phyloP scores from a whole-genome alignment of 1,139 yeast genomes.

The Taphrina betulina region DNA sequence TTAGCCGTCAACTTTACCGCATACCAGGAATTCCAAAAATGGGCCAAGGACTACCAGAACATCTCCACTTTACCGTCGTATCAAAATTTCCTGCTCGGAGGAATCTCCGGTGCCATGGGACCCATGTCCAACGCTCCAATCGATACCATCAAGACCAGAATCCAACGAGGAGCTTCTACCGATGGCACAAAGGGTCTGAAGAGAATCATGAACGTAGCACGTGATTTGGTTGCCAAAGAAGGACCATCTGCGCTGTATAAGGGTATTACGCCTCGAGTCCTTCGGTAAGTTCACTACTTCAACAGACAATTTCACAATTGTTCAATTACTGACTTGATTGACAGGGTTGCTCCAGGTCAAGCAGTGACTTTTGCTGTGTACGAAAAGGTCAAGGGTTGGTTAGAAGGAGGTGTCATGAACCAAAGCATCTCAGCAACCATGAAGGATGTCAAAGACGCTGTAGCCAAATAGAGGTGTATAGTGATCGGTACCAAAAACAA shows the following conservation, averaged over 20 bases:
- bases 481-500: neutral
- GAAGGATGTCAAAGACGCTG: slow-evolving; percentile 9
- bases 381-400: slow-evolving; percentile 74
- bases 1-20: slow-evolving; percentile 93
- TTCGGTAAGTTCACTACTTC: slow-evolving; percentile 53
- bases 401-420: slow-evolving; percentile 47
- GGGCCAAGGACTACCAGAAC: slow-evolving; percentile 58
- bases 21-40: slow-evolving; percentile 77
- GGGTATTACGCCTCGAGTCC: slow-evolving; percentile 97
- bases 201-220: slow-evolving; percentile 77
- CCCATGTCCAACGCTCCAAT: slow-evolving; percentile 97
- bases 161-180: slow-evolving; percentile 80
- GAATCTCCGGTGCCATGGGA: slow-evolving; percentile 93
- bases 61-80: slow-evolving; percentile 76
- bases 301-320: neutral
- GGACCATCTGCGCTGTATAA: slow-evolving; percentile 85
- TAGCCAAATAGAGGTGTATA: neutral
- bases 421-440: slow-evolving; percentile 5
- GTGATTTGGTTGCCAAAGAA: slow-evolving; percentile 80
- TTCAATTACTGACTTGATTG: neutral
- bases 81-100: slow-evolving; percentile 91
- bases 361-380: slow-evolving; percentile 97
- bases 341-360: slow-evolving; percentile 91
- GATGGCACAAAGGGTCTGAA: slow-evolving; percentile 69
- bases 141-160: slow-evolving; percentile 94